A percentile compares a stretch with the other conserved stretches of the same genome.
phyloP scores from a whole-genome alignment of 2,329 filamentous ascomycete genomes.

The Penicillium sp. region DNA sequence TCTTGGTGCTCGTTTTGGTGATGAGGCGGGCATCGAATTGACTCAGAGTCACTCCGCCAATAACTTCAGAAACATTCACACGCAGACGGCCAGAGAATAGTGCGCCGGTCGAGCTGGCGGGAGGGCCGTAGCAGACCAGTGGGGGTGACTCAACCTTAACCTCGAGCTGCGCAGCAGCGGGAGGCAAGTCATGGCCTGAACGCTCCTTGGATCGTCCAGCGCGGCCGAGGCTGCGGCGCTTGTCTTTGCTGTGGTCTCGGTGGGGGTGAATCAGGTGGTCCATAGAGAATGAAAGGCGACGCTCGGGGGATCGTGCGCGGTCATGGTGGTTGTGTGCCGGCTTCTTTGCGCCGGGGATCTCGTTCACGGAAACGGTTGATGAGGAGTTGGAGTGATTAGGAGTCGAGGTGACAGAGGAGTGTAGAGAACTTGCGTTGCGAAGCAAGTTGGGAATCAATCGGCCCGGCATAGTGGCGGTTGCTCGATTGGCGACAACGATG shows the following conservation, averaged over 20 bases:
- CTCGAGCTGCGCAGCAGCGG: slow-evolving; percentile 54
- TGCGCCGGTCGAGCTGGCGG: slow-evolving; percentile 76
- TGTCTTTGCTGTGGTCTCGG: slow-evolving; percentile 44
- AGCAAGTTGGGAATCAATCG: slow-evolving; percentile 43
- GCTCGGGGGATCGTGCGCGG: slow-evolving; percentile 39
- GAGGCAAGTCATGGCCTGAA: slow-evolving; percentile 28
- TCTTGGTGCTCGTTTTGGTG: slow-evolving; percentile 73
- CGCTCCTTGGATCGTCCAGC: slow-evolving; percentile 42
- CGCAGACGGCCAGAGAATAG: slow-evolving; percentile 82
- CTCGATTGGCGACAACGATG: neutral
- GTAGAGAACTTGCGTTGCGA: slow-evolving; percentile 34
- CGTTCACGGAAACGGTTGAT: slow-evolving; percentile 41
- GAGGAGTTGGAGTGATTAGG: slow-evolving; percentile 36
- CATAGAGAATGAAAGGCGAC: slow-evolving; percentile 45
- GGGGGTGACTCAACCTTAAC: slow-evolving; percentile 82
- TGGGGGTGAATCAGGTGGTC: slow-evolving; percentile 47
- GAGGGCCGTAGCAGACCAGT: slow-evolving; percentile 76
- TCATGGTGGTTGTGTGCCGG: slow-evolving; percentile 26
- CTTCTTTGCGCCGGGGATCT: slow-evolving; percentile 34
- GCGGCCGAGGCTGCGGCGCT: slow-evolving; percentile 40
- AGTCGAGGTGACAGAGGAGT: slow-evolving; percentile 29
- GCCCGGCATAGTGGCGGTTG: slow-evolving; percentile 38
- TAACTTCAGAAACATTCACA: slow-evolving; percentile 67
- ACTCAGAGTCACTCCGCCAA: slow-evolving; percentile 64
- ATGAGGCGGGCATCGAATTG: slow-evolving; percentile 72